These are phyloP conservation scores for Saprolegnia diclina DNA, from an alignment of 352 stramenopile species.

Conservation along the genomic window DNA sequence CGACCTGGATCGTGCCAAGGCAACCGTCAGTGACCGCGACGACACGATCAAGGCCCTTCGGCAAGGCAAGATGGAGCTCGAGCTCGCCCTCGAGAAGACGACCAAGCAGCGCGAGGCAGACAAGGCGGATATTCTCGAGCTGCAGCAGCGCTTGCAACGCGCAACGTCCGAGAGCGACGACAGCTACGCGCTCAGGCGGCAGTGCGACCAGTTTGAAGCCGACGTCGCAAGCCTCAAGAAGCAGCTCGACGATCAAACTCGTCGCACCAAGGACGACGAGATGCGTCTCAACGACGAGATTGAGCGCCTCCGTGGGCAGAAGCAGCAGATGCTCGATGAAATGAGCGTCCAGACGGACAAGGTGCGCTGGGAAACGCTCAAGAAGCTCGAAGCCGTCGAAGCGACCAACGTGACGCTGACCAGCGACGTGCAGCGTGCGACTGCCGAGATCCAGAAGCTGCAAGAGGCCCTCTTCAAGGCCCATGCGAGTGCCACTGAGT, in stretches of 20 bases:
- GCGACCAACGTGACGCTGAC: background rate
- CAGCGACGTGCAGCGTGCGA: background rate
- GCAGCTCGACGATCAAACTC: background rate
- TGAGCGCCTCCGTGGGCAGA: constrained; percentile 3
- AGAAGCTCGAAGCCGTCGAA: constrained; percentile 7
- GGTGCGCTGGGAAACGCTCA: background rate
- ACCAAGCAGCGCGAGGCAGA: constrained; percentile 14
- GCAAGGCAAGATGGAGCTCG: background rate
- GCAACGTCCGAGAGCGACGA: constrained; percentile 4
- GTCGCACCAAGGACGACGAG: background rate
- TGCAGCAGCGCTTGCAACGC: constrained; percentile 2
- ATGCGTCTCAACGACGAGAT: background rate
- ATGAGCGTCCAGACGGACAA: constrained; percentile 15
- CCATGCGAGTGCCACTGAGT: background rate
- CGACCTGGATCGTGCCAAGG: background rate
- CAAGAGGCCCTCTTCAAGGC: background rate
- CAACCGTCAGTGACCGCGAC: background rate
- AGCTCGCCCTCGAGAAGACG: background rate
- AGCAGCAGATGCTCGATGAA: constrained; percentile 2
- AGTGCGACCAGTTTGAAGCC: constrained; percentile 6
- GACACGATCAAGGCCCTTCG: background rate
- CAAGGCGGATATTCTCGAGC: background rate
- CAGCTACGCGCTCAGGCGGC: background rate
- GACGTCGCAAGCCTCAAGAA: background rate
- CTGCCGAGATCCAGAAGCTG: background rate